Conservation (phyloP, 2,329 filamentous ascomycete genomes). For the Hymenoscyphus scutula region DNA sequence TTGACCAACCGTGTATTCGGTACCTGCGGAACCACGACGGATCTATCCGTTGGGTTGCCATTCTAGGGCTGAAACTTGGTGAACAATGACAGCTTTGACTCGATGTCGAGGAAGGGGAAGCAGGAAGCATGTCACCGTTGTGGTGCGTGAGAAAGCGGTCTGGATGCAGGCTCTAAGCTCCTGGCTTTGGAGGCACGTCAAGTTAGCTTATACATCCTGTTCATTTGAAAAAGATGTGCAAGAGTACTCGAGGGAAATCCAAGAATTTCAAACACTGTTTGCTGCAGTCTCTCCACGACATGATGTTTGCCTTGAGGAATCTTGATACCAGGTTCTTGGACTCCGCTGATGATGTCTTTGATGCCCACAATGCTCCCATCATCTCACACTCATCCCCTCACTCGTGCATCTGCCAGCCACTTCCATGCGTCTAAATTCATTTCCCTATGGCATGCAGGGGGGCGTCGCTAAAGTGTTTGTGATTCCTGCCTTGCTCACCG, state of each 20-base stretch:
- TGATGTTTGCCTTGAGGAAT: not conserved
- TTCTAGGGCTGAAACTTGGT: constrained; percentile 7
- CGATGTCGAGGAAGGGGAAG: not conserved
- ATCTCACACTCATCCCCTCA: constrained; percentile 4
- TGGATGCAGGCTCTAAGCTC: constrained; percentile 1
- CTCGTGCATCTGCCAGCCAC: constrained; percentile 7
- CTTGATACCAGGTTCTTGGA: not conserved
- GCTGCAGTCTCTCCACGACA: not conserved
- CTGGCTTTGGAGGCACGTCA: not conserved
- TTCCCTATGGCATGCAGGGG: constrained; percentile 22
- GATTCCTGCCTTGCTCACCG: constrained; percentile 29
- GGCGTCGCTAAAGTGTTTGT: constrained; percentile 24
- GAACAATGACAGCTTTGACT: not conserved
- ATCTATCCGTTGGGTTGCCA: constrained; percentile 5
- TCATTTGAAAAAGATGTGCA: not conserved
- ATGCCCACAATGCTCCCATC: not conserved
- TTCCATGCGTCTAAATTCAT: constrained; percentile 15
- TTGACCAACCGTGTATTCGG: constrained; percentile 1
- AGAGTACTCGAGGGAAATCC: not conserved
- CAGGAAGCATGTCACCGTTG: not conserved
- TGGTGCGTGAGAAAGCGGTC: not conserved
- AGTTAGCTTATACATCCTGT: not conserved
- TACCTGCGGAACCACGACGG: not conserved
- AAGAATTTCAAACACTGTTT: not conserved
- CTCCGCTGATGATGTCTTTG: constrained; percentile 5